Percentiles rank a stretch among this genome's conserved stretches.
phyloP scores from a whole-genome alignment of 208 protist genomes.

The Trypanosoma melophagium region DNA sequence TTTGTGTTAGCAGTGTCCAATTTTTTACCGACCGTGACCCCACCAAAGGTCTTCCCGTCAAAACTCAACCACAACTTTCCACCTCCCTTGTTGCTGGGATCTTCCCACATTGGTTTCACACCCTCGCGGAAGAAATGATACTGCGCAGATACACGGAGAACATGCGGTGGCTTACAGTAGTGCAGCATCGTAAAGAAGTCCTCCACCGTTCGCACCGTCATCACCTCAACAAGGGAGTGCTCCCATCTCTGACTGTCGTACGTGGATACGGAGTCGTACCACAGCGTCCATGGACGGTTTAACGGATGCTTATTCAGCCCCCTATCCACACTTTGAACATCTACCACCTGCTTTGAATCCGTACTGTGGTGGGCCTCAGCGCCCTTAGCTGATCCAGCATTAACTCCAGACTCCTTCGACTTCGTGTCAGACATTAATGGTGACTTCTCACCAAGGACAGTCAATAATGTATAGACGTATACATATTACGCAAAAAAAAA shows the following conservation, averaged over 20 bases:
- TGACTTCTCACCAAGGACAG: conserved; percentile 2
- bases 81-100: conserved; percentile 83
- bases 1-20: conserved; percentile 9
- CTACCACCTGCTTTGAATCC: neutral
- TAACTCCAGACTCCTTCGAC: neutral
- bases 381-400: neutral
- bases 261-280: conserved; percentile 84
- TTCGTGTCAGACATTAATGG: conserved; percentile 19
- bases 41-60: conserved; percentile 31
- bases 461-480: too few relatives aligned
- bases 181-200: conserved; percentile 86
- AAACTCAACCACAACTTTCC: conserved; percentile 74
- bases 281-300: conserved; percentile 75
- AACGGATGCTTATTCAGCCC: conserved; percentile 40
- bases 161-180: conserved; percentile 84
- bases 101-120: conserved; percentile 92
- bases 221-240: conserved; percentile 70
- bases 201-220: conserved; percentile 81
- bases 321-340: conserved; percentile 1
- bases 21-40: neutral
- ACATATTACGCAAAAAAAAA: too few relatives aligned
- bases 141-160: conserved; percentile 74
- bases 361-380: neutral
- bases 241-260: conserved; percentile 80
- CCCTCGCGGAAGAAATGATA: conserved; percentile 91